phyloP scores from a whole-genome alignment of 768 basidiomycete species.

The Russula lepida region DNA sequence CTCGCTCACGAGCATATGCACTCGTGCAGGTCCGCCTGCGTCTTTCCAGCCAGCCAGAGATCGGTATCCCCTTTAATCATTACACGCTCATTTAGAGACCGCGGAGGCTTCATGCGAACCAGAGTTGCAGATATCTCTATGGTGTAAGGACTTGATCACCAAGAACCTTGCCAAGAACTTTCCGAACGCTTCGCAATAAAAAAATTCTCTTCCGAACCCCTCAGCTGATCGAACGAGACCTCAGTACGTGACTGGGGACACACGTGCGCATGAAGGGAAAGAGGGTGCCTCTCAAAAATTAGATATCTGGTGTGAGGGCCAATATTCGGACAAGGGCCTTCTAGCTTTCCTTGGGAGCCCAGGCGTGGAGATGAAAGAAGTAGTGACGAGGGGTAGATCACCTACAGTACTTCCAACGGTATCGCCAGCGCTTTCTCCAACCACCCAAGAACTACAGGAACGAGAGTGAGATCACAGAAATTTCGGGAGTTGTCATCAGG shows the following conservation, averaged over 20 bases:
- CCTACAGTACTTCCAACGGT: no score
- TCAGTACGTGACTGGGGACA: constrained; percentile 51
- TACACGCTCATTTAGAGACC: constrained; percentile 44
- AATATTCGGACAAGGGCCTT: no score
- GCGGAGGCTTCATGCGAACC: constrained; percentile 67
- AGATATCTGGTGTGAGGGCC: constrained; percentile 45
- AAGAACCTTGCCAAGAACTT: no score
- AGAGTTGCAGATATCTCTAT: constrained; percentile 42
- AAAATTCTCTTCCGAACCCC: constrained; percentile 45
- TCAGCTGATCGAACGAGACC: constrained; percentile 61
- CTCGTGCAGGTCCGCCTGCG: constrained; percentile 88
- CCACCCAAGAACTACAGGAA: no score
- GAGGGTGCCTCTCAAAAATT: constrained; percentile 73
- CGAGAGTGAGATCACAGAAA: no score
- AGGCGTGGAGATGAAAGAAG: no score
- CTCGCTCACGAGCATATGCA: constrained; percentile 34
- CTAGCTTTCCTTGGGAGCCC: no score
- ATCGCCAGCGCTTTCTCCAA: no score
- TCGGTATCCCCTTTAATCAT: constrained; percentile 58
- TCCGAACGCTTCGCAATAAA: constrained; percentile 63
- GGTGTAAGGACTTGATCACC: no score
- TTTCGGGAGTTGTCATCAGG: no score
- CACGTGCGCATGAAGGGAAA: constrained; percentile 94
- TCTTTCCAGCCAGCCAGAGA: constrained; percentile 64
- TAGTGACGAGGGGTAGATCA: no score